Base-by-base conservation (phyloP, 2,329 filamentous ascomycete genomes). In the Aspergillus pseudoterreus region DNA sequence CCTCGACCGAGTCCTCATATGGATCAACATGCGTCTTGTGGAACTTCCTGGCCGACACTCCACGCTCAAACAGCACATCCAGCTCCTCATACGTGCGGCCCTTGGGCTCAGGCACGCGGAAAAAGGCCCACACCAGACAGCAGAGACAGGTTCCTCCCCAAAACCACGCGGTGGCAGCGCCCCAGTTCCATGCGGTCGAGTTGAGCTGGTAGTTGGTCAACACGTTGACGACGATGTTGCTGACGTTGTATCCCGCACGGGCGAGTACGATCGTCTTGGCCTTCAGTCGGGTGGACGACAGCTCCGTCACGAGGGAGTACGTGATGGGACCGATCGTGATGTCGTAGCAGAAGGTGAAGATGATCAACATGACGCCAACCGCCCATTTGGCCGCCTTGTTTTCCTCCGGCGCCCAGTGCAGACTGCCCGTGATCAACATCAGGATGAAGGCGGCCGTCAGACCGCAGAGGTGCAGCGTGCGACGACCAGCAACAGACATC, bases 191-290 rank as follows among this genome's bases (percentile, higher is more conserved):
- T 2, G 62, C 62, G 1, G 65, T 56, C 5, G 52, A 41, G 32
- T 57, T 55, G 33, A 61, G 49, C 47, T 58, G 56, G 21, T 56
- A 52, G 41, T 57, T 57, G 0, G 88, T 92, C 33, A 95, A 71
- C 3, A 94, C 84, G 35, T 82, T 84, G 58, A 71, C 74, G 21
- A 75, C 54, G 39, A 83, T 78, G 50, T 73, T 73, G 19, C 66
- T 62, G 22, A 80, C 65, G 55, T 82, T 79, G 66, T 80, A 82
- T 17, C 72, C 61, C 42, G 69, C 71, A 11, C 79, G 71, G 1
- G 78, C 76, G 45, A 83, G 66, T 2, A 80, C 79, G 21, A 82
- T 77, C 0, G 78, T 80, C 68, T 82, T 81, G 27, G 75, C 72
- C 54, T 79, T 77, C 35, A 83, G 73, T 10, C 79, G 72, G 2